Conservation (phyloP, 768 basidiomycete species). For the Lactifluus hygrophoroides region DNA sequence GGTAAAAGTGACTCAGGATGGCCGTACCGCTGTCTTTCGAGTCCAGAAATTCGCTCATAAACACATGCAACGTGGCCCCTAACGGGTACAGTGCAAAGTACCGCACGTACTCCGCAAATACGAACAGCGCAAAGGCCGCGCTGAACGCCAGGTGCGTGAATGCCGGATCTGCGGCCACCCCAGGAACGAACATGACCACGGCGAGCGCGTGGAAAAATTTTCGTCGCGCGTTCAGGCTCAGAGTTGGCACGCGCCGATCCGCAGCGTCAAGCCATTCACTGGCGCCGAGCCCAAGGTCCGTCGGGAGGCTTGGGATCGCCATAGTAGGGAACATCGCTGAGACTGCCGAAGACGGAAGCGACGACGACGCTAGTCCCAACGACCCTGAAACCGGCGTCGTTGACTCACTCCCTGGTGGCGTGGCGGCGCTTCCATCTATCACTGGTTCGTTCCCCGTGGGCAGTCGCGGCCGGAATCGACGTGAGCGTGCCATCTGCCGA, state of each 20-base stretch:
- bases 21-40: slow-evolving; percentile 92
- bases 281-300: slow-evolving; percentile 37
- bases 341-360: slow-evolving; percentile 10
- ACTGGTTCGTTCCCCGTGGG: slow-evolving; percentile 1
- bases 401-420: slow-evolving; percentile 7
- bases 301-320: slow-evolving; percentile 44
- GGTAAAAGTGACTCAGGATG: slow-evolving; percentile 94
- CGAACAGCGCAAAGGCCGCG: slow-evolving; percentile 89
- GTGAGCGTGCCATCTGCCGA: slow-evolving; percentile 72
- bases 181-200: slow-evolving; percentile 94
- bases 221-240: slow-evolving; percentile 83
- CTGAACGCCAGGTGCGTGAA: slow-evolving; percentile 95
- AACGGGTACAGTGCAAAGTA: slow-evolving; percentile 98
- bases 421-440: background rate
- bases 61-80: slow-evolving; percentile 85
- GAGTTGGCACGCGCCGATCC: slow-evolving; percentile 82
- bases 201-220: slow-evolving; percentile 97
- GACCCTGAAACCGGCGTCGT: slow-evolving; percentile 8
- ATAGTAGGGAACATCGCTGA: slow-evolving; percentile 19
- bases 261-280: slow-evolving; percentile 71
- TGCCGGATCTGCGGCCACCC: slow-evolving; percentile 88
- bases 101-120: slow-evolving; percentile 93
- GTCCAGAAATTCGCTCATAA: slow-evolving; percentile 97
- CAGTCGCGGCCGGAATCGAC: slow-evolving; percentile 51
- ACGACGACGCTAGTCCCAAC: background rate